Conservation (phyloP, 2,329 filamentous ascomycete species). For the Phialophora tarda region DNA sequence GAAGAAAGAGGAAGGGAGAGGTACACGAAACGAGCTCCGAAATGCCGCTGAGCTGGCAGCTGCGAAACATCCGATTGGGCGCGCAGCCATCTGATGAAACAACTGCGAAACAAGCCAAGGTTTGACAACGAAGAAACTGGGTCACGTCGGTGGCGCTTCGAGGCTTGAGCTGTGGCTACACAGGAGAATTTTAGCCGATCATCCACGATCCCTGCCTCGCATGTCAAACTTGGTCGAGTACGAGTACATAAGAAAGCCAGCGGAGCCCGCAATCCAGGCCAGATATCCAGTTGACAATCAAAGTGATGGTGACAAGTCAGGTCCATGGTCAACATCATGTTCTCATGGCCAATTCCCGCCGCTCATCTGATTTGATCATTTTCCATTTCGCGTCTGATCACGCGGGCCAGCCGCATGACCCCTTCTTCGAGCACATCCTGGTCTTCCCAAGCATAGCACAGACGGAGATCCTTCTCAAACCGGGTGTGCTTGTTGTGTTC, state of each 20-base stretch:
- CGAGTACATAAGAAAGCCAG: not conserved
- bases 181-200: conserved; percentile 1
- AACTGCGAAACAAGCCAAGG: conserved; percentile 25
- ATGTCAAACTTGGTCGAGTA: not conserved
- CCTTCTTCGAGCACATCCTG: conserved; percentile 70
- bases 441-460: conserved; percentile 77
- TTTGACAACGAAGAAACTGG: conserved; percentile 24
- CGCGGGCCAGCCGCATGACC: conserved; percentile 65
- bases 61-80: conserved; percentile 27
- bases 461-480: conserved; percentile 66
- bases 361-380: conserved; percentile 26
- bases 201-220: not conserved
- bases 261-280: not conserved
- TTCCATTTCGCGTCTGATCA: conserved; percentile 36
- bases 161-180: conserved; percentile 19
- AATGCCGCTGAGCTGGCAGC: conserved; percentile 13
- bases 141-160: conserved; percentile 19
- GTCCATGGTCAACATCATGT: conserved; percentile 14
- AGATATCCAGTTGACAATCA: not conserved
- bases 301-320: conserved; percentile 6
- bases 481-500: conserved; percentile 53
- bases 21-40: conserved; percentile 17
- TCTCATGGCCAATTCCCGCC: not conserved
- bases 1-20: conserved; percentile 13
- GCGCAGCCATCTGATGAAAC: conserved; percentile 29